Evolutionary conservation across 176 grass and related monocot species (phyloP).

Genomic region (Elaeis guineensis): DNA sequence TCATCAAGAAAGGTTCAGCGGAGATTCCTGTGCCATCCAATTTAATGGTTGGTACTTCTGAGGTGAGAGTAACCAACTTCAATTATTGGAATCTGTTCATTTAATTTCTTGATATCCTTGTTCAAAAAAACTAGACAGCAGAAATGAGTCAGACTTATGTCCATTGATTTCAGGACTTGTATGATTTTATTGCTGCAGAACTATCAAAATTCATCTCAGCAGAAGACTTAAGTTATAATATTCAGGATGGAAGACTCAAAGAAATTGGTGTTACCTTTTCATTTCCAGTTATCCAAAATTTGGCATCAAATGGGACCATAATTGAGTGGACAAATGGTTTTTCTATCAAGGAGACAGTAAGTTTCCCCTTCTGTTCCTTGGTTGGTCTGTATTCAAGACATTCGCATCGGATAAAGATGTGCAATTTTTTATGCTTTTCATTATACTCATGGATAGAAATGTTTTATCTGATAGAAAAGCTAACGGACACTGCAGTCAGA

Average conservation of each 20-base stretch:
- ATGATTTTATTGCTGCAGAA: constrained; percentile 1
- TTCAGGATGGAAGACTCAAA: not conserved
- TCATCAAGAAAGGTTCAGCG: not conserved
- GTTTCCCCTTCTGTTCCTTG: not conserved
- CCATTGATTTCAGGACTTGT: constrained; percentile 5
- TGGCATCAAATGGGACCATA: not conserved
- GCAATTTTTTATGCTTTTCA: not conserved
- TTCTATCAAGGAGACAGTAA: constrained; percentile 3
- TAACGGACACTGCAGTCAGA: too few species aligned
- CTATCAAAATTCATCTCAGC: constrained; percentile 4
- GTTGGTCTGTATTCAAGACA: not conserved
- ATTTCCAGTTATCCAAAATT: not conserved
- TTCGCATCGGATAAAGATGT: not conserved
- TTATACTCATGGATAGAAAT: not conserved
- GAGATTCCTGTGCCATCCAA: constrained; percentile 1
- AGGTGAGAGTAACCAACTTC: not conserved
- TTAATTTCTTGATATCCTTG: not conserved
- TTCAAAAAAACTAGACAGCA: not conserved
- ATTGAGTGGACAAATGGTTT: constrained; percentile 3
- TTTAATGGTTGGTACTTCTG: constrained; percentile 2
- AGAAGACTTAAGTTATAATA: not conserved
- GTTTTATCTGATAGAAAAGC: too few species aligned
- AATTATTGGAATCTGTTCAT: not conserved
- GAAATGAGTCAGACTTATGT: not conserved
- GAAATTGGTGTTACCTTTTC: constrained; percentile 2